Conservation (phyloP, 257 asterid genomes). For the Rauvolfia tetraphylla region DNA sequence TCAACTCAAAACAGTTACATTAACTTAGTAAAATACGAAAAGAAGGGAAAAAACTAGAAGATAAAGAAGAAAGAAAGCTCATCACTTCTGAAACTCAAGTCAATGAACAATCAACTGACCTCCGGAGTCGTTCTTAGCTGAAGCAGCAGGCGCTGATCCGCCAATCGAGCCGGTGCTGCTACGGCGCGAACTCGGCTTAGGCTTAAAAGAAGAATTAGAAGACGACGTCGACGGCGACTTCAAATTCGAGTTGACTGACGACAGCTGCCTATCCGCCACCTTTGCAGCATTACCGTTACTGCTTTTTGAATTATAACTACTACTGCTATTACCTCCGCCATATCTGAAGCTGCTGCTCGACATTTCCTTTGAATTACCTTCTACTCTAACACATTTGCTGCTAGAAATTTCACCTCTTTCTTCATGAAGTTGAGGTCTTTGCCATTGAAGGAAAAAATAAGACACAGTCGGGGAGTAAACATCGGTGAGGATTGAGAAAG, state of each 20-base stretch:
- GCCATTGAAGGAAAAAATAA: not conserved
- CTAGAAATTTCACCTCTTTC: not conserved
- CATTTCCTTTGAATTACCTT: constrained; percentile 26
- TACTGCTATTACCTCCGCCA: constrained; percentile 36
- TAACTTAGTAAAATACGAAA: not conserved
- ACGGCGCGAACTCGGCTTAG: constrained; percentile 47
- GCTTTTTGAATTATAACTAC: not conserved
- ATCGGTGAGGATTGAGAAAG: constrained; percentile 18
- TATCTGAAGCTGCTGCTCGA: constrained; percentile 40
- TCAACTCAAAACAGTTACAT: not conserved
- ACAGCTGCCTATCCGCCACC: constrained; percentile 29
- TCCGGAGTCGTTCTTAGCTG: constrained; percentile 38
- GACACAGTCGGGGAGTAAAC: not conserved
- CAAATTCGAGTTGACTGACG: constrained; percentile 31
- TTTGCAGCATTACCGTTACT: constrained; percentile 32
- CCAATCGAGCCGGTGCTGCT: constrained; percentile 38
- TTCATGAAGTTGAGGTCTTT: constrained; percentile 11
- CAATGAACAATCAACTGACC: constrained; percentile 4
- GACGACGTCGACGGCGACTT: constrained; percentile 39
- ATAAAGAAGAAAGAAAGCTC: not conserved
- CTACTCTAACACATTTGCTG: constrained; percentile 8
- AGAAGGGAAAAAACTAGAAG: not conserved
- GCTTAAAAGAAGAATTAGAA: constrained; percentile 37
- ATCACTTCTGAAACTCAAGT: not conserved
- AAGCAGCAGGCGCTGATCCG: constrained; percentile 13